Conservation (phyloP, 2,329 filamentous ascomycete species). For the Fusarium zealandicum region DNA sequence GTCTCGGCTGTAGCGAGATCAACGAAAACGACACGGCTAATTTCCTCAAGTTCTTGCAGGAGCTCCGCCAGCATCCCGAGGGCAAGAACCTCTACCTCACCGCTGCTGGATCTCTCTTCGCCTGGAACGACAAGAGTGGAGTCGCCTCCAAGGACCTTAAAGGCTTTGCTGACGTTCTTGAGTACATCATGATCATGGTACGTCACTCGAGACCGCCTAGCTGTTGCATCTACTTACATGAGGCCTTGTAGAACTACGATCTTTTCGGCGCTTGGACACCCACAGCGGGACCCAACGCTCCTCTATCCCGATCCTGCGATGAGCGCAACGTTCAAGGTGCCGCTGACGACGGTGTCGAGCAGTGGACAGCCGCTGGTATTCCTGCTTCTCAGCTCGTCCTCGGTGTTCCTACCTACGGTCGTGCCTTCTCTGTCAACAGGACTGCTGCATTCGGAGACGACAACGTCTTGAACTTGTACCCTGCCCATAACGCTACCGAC, state of each 20-base stretch:
- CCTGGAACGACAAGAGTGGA: conserved; percentile 29
- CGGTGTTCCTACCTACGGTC: conserved; percentile 25
- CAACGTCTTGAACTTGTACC: conserved; percentile 22
- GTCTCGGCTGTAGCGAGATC: conserved; percentile 35
- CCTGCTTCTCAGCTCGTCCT: conserved; percentile 29
- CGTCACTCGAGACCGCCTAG: fast-evolving
- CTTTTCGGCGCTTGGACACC: conserved; percentile 29
- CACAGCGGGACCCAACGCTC: conserved; percentile 25
- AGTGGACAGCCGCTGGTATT: conserved; percentile 28
- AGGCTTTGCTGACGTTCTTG: conserved; percentile 28
- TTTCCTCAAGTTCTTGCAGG: conserved; percentile 29
- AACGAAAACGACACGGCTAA: conserved; percentile 31
- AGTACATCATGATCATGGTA: conserved; percentile 38
- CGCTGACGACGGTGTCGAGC: conserved; percentile 9
- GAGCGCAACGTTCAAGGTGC: conserved; percentile 29
- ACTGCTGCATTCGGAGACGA: conserved; percentile 11
- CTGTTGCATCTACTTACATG: neutral
- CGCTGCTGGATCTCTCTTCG: conserved; percentile 28
- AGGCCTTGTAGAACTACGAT: conserved; percentile 31
- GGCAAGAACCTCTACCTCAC: conserved; percentile 25
- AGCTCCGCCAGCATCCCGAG: conserved; percentile 23
- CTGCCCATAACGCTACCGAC: conserved; percentile 25
- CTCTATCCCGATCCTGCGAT: conserved; percentile 19
- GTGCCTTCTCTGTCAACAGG: conserved; percentile 31
- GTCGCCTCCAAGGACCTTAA: conserved; percentile 17